Base-by-base conservation (phyloP, 2,329 filamentous ascomycete species). In the Lomentospora prolificans region DNA sequence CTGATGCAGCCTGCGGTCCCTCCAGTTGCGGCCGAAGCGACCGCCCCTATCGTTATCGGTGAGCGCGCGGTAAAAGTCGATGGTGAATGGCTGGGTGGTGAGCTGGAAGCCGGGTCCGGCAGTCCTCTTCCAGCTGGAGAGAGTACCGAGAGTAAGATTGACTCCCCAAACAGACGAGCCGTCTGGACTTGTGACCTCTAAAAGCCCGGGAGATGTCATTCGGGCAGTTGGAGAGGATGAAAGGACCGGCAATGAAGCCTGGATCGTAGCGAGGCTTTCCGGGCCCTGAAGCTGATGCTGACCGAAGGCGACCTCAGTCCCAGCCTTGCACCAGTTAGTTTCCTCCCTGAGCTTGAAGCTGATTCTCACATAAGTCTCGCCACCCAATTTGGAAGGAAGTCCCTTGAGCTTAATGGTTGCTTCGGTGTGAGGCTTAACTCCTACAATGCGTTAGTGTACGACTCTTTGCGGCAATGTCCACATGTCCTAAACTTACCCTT, bases 1-100 rank as follows among this genome's bases (percentile, higher is more conserved):
- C 61, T 77, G 72, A 61, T 79, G 71, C 0, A 80, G 62, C 2
- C 72, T 69, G 5, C 67, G 63, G 17, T 73, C 71, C 9, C 72
- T 67, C 84, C 84, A 87, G 58, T 84, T 75, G 53, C 73, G 69
- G 1, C 81, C 82, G 60, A 80, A 79, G 14, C 72, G 68, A 5
- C 72, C 70, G 0, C 77, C 77, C 3, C 73, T 71, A 63, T 87
- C 84, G 63, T 87, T 87, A 67, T 87, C 82, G 0, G 84, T 87
- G 36, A 78, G 73, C 0, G 85, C 79, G 39, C 84, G 82, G 71
- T 84, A 86, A 64, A 87, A 79, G 59, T 75, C 74, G 41, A 84
- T 70, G 2, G 67, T 60, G 2, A 76, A 61, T 0, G 76, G 74
- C 28, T 72, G 64, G 3, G 71, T 72, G 51, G 80, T 69, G 27